Evolutionary conservation across 768 basidiomycete species (phyloP), one percentile per base, ranked within the genome.

Genomic region (Paxillus rubicundulus): DNA sequence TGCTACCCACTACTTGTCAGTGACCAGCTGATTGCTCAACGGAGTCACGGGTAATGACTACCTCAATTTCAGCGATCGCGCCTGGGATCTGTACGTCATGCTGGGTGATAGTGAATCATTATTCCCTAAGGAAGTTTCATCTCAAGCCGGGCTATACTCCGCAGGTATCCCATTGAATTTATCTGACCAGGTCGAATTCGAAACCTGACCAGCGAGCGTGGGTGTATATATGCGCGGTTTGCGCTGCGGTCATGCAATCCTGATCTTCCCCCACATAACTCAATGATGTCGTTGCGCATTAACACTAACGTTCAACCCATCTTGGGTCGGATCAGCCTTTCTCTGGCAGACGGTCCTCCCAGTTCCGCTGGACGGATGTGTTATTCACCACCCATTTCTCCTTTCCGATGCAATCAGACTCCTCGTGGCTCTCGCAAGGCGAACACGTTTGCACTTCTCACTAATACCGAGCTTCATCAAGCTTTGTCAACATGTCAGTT

Each of bases 391-490:
- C 49, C 57, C 53, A 45, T 49, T 47, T 53, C 63, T 53, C 56
- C 63, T 56, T 50, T 60, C 41, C 56, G 49, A 49, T 45, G 45
- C 54, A 68, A 62, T 52, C 59, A 48, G 41, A 47, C 50, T 20
- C 68, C 68, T 64, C 63, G 60, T 62, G 63, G 61, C 34, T 47
- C 50, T 50, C 57, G 67, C 65, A 65, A 69, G 69, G 68, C 52
- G 1, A 48, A 69, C 65, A 71, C 65, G 61, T 63, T 67, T 61
- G 50, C 57, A 5, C 46, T 54, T 53, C 58, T 70, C 59, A 69
- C 69, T 61, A 71, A 69, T 50, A 51, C 68, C 62, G 67, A 53
- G 55, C 61, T 65, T 59, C 65, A 69, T 61, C 43, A 43, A 40
- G 39, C 58, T 62, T 67, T 62, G 60, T 61, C 55, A 59, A 49